Base-by-base conservation (phyloP, 257 asterid genomes). In the Penstemon newberryi region DNA sequence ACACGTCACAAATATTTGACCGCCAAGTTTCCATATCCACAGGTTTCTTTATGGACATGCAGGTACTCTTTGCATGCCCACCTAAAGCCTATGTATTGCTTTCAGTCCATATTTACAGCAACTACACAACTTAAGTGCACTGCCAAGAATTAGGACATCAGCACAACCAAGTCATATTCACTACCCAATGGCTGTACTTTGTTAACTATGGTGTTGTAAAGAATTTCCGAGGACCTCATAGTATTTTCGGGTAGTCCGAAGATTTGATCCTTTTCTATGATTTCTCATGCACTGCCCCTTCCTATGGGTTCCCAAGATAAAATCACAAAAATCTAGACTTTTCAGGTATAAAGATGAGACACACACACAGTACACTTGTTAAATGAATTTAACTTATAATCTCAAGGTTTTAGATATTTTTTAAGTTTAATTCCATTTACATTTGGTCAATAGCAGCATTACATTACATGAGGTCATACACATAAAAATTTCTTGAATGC, bases 101-200 rank as follows among this genome's bases (percentile, higher is more conserved):
- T 62, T 88, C 13, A 72, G 92, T 82, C 95, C 92, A 83, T 77
- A 81, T 88, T 88, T 88, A 90, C 96, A 71, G 88, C 95, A 85
- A 76, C 54, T 70, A 77, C 89, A 78, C 88, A 67, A 13, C 92
- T 86, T 67, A 79, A 3, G 84, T 78, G 87, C 74, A 79, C 80
- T 76, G 91, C 95, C 85, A 91, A 91, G 96, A 90, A 90, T 90
- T 74, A 78, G 92, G 95, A 85, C 92, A 18, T 38, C 9, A 37
- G 39, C 41, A 50, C 8, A 65, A 63, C 40, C 1, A 64, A 70
- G 37, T 18, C 15, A 33, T 33, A 56, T 5, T 19, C 61, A 33
- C 42, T 7, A 8, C 25, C 4, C 61, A 56, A 25, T 49, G 33
- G 33, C 33, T 25, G 33, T 25, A 25, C 33, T 25, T 25, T 25